These are phyloP conservation scores for Suaeda aralocaspica DNA, from an alignment of 148 eudicot genomes.

Conservation along the genomic window DNA sequence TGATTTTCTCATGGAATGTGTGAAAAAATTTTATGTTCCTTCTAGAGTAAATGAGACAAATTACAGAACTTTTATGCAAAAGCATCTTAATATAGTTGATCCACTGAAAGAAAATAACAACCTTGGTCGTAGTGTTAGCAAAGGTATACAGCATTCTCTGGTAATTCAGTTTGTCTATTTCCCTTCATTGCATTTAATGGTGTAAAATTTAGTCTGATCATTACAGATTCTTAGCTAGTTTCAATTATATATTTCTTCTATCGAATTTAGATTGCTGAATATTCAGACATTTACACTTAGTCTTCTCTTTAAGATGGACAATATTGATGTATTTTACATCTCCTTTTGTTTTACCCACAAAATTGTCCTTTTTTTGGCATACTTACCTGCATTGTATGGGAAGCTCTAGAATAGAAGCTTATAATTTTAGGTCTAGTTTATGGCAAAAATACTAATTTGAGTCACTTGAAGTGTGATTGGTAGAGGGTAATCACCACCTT, in stretches of 20 bases:
- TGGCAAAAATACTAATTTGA: too few species aligned
- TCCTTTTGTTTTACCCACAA: too few species aligned
- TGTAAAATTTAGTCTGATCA: background rate
- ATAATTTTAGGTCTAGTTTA: too few species aligned
- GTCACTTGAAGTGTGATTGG: too few species aligned
- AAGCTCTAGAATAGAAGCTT: too few species aligned
- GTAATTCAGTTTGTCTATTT: background rate
- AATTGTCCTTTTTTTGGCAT: too few species aligned
- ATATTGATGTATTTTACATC: too few species aligned
- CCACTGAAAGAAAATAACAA: slow-evolving; percentile 84
- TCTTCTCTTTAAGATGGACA: background rate
- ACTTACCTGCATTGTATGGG: too few species aligned
- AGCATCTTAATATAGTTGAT: slow-evolving; percentile 89
- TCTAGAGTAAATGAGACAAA: slow-evolving; percentile 45
- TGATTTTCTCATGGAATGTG: slow-evolving; percentile 60
- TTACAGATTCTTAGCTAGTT: slow-evolving; percentile 1
- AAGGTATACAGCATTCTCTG: slow-evolving; percentile 47
- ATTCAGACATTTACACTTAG: background rate
- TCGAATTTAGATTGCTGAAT: background rate
- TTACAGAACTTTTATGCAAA: slow-evolving; percentile 42
- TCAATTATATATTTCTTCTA: slow-evolving; percentile 1
- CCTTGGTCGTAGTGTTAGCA: slow-evolving; percentile 94
- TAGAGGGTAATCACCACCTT: too few species aligned
- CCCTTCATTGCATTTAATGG: background rate
- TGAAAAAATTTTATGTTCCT: slow-evolving; percentile 61